Evolutionary conservation across 1,284 basidiomycete genomes (phyloP), one percentile per base, ranked within the genome.

Genomic region (Moesziomyces antarcticus): DNA sequence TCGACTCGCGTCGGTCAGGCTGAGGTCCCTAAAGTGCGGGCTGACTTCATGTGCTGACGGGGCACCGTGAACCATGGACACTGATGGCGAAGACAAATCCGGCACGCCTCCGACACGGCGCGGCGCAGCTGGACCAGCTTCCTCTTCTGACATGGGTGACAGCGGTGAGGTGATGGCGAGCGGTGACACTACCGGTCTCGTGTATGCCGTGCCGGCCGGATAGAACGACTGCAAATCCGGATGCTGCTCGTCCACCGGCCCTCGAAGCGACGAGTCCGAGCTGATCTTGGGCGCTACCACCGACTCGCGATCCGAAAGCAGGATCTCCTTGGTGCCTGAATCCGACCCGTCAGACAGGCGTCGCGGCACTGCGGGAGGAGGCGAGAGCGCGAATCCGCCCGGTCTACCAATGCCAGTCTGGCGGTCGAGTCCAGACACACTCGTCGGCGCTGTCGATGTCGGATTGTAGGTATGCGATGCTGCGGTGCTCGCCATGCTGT

Each of bases 251-350:
- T 62, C 65, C 33, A 59, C 21, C 0, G 48, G 43, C 9, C 50
- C 56, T 5, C 53, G 41, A 5, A 57, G 24, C 41, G 44, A 54
- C 13, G 55, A 49, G 16, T 65, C 53, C 21, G 54, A 50, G 41
- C 51, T 51, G 20, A 37, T 30, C 40, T 49, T 56, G 22, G 55
- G 52, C 21, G 37, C 41, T 5, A 49, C 33, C n/a, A 42, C 21
- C 22, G 56, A 53, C 21, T 70, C 67, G 35, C 42, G 53, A 35
- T 70, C 67, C 5, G 61, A 60, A 5, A 70, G 50, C 25, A 70
- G 37, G 24, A 57, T 56, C 50, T 64, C 67, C 27, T 64, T 56
- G 9, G 66, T 62, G 13, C 59, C 66, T 11, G 59, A 35, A 14
- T 62, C 59, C 27, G 66, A 68, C 18, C 16, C 33, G 18, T 65